Conservation (phyloP, 805 yeast genomes). For the Pichia kluyveri region DNA sequence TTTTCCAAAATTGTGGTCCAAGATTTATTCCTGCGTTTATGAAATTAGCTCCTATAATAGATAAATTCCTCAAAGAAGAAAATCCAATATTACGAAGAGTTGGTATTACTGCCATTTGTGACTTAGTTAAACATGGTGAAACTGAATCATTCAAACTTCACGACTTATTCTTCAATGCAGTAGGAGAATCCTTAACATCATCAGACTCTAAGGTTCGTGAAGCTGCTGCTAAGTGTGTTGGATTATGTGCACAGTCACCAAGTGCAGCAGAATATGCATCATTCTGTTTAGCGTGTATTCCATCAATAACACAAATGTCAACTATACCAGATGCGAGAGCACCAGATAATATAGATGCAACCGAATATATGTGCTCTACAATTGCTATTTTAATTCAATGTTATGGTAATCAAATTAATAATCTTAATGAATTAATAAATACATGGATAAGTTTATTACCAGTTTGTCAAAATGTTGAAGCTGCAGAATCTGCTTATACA, state of each 20-base stretch:
- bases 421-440: constrained; percentile 50
- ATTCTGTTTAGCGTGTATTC: constrained; percentile 60
- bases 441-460: constrained; percentile 84
- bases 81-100: constrained; percentile 63
- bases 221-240: constrained; percentile 77
- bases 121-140: constrained; percentile 74
- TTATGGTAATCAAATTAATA: constrained; percentile 49
- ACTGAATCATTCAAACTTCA: constrained; percentile 54
- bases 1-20: constrained; percentile 54
- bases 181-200: constrained; percentile 59
- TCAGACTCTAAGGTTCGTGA: constrained; percentile 73
- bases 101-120: constrained; percentile 74
- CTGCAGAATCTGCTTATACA: constrained; percentile 76
- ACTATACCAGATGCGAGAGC: constrained; percentile 72
- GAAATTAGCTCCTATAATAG: constrained; percentile 50
- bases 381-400: constrained; percentile 75
- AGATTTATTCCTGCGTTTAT: constrained; percentile 60
- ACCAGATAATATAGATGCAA: constrained; percentile 79
- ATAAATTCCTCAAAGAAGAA: constrained; percentile 53
- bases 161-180: constrained; percentile 52
- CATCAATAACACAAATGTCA: constrained; percentile 63
- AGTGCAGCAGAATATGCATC: constrained; percentile 48
- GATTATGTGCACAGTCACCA: constrained; percentile 79
- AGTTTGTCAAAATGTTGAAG: constrained; percentile 73
- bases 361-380: constrained; percentile 77